phyloP scores from a whole-genome alignment of 2,329 filamentous ascomycete species.

The Periconia sp. region DNA sequence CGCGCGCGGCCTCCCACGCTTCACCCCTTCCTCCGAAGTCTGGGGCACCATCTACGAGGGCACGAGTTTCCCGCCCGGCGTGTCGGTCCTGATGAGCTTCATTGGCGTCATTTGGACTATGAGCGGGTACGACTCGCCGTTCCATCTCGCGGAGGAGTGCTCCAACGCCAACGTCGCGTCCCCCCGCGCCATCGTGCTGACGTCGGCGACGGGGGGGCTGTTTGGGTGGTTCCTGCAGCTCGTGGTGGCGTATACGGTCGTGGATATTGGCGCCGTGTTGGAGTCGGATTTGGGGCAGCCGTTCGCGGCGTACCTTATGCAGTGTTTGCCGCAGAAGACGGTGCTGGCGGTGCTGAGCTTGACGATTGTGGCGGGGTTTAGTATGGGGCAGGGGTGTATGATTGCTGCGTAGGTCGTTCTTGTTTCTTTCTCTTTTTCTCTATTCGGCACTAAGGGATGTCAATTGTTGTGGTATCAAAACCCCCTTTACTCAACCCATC shows the following conservation, averaged over 20 bases:
- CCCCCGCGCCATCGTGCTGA: conserved; percentile 72
- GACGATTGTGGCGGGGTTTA: conserved; percentile 70
- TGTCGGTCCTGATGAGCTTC: conserved; percentile 72
- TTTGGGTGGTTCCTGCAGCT: conserved; percentile 75
- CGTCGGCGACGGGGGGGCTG: conserved; percentile 65
- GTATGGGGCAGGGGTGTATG: conserved; percentile 75
- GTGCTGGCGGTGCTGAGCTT: conserved; percentile 65
- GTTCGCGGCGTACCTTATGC: conserved; percentile 69
- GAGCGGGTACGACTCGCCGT: conserved; percentile 68
- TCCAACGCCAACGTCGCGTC: conserved; percentile 71
- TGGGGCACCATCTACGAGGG: conserved; percentile 68
- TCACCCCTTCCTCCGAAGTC: conserved; percentile 60
- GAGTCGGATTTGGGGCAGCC: conserved; percentile 67
- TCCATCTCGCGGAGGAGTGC: conserved; percentile 75
- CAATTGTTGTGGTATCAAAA: too few species aligned
- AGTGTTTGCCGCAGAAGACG: conserved; percentile 62
- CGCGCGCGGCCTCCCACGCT: conserved; percentile 58
- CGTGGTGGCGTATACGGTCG: conserved; percentile 71
- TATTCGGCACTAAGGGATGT: too few species aligned
- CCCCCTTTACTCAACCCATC: too few species aligned
- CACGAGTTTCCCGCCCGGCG: conserved; percentile 67
- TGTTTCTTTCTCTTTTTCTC: too few species aligned
- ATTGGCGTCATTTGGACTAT: conserved; percentile 71
- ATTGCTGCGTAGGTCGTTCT: conserved; percentile 55
- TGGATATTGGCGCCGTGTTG: conserved; percentile 62